These are phyloP conservation scores for Aureobasidium sp. DNA, from an alignment of 2,329 filamentous ascomycete genomes.

Conservation along the genomic window DNA sequence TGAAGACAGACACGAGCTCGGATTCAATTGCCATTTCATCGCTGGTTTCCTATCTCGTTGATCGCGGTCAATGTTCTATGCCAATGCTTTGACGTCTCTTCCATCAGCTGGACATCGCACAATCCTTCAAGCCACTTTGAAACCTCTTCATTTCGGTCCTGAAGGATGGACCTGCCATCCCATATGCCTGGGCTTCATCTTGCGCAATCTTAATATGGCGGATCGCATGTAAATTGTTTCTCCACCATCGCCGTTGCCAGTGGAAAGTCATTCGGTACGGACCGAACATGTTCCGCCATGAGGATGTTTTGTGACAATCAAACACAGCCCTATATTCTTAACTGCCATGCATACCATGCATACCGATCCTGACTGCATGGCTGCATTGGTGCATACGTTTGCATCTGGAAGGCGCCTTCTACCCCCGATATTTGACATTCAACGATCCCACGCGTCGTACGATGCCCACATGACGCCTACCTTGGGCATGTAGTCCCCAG, in stretches of 20 bases:
- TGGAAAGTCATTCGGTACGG: constrained; percentile 4
- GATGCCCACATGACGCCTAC: background rate
- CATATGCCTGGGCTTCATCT: background rate
- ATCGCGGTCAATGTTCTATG: background rate
- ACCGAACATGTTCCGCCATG: constrained; percentile 2
- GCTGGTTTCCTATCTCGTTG: background rate
- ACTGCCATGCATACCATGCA: background rate
- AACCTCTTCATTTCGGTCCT: background rate
- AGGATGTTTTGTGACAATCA: background rate
- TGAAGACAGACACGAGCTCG: background rate
- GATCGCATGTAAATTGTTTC: constrained; percentile 2
- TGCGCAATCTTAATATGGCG: background rate
- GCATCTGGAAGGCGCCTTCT: background rate
- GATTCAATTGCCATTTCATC: background rate
- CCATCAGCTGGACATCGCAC: background rate
- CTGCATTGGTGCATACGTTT: background rate
- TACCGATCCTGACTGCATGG: background rate
- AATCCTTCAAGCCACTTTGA: constrained; percentile 5
- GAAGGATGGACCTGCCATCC: background rate
- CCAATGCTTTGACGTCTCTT: background rate
- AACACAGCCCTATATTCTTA: constrained; percentile 2
- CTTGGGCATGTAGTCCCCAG: background rate
- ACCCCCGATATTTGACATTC: constrained; percentile 3
- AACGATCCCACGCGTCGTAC: background rate
- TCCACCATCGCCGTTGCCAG: background rate